Conservation (phyloP, 495 filamentous ascomycete species). For the Xylaria sp. region DNA sequence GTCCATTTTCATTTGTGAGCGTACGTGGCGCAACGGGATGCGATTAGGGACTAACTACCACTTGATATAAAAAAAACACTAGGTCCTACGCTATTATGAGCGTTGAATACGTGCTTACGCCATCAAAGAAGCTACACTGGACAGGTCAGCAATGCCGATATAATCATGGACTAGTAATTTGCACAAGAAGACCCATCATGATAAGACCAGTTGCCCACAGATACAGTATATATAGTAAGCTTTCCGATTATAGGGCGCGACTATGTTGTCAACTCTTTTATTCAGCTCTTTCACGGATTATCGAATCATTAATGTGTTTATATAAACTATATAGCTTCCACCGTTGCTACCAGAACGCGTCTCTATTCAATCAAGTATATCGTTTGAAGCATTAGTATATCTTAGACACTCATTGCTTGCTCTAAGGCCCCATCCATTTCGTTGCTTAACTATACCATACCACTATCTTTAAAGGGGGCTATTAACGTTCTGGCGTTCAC, state of each 20-base stretch:
- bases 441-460: not conserved
- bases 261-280: too few species aligned
- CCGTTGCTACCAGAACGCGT: not conserved
- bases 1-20: not conserved
- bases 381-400: not conserved
- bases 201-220: not conserved
- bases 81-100: constrained; percentile 2
- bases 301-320: not conserved
- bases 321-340: not conserved
- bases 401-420: not conserved
- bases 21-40: not conserved
- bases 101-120: constrained; percentile 3
- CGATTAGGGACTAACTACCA: not conserved
- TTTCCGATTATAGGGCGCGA: not conserved
- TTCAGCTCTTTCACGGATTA: not conserved
- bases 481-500: not conserved
- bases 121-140: not conserved
- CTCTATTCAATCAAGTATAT: not conserved
- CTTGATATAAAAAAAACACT: not conserved
- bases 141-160: constrained; percentile 3
- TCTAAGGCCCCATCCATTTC: too few species aligned
- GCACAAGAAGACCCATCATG: not conserved
- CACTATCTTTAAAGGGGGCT: not conserved
- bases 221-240: not conserved
- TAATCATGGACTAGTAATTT: not conserved